These are phyloP conservation scores for Sherardia arvensis DNA, from an alignment of 257 asterid species.

Conservation along the genomic window DNA sequence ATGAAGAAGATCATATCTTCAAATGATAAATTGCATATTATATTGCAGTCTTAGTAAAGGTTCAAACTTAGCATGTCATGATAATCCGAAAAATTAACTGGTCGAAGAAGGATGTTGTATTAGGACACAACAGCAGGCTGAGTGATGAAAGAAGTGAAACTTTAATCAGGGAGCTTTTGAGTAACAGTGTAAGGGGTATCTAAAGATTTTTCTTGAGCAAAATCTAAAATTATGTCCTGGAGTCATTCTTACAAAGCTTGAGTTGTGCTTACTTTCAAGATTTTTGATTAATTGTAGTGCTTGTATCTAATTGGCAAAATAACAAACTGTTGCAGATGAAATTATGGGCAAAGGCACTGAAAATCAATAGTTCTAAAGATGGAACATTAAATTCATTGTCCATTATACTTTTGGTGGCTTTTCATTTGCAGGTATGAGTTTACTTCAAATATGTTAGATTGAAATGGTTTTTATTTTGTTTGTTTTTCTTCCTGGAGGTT, in stretches of 20 bases:
- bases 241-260: neutral
- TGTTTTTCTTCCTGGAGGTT: neutral
- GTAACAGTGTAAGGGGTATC: too few species aligned
- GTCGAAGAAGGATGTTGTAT: neutral
- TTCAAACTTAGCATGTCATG: neutral
- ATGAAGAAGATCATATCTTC: neutral
- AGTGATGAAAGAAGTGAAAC: neutral
- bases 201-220: neutral
- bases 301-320: slow-evolving; percentile 2
- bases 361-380: slow-evolving; percentile 77
- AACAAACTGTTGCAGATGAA: slow-evolving; percentile 60
- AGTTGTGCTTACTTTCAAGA: slow-evolving; percentile 1
- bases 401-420: slow-evolving; percentile 73
- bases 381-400: slow-evolving; percentile 81
- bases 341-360: slow-evolving; percentile 78
- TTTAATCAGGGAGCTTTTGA: neutral
- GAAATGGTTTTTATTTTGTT: neutral
- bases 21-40: too few species aligned
- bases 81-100: neutral
- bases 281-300: neutral
- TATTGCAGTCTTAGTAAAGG: neutral
- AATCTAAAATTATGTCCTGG: neutral
- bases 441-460: neutral
- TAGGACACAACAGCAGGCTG: neutral
- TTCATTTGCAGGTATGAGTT: slow-evolving; percentile 76